Evolutionary conservation across 2,329 filamentous ascomycete species (phyloP), one percentile per base, ranked within the genome.

Genomic region (Hypoxylon sp.): DNA sequence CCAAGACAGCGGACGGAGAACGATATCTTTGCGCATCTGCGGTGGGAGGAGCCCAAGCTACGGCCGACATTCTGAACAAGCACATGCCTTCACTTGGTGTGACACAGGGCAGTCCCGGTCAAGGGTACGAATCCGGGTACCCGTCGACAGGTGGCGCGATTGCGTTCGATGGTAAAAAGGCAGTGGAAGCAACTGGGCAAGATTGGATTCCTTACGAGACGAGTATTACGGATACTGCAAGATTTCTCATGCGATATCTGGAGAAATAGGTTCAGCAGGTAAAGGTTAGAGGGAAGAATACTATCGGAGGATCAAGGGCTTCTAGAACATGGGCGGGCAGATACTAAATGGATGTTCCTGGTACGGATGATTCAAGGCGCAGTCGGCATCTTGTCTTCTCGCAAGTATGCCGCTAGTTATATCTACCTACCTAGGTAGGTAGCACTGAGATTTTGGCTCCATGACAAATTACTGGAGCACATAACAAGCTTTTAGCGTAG

Each of bases 161-260:
- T 3, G 68, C 63, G 11, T 76, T 73, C 22, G 71, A 75, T 50
- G 65, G 65, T 2, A 67, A 56, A 22, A 78, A 78, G 60, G 72
- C 73, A 0, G 64, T 72, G 6, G 58, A 56, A 58, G 65, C 66
- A 10, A 75, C 74, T 1, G 74, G 74, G 0, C 63, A 73, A 65
- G 70, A 71, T 4, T 79, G 73, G 66, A 77, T 75, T 4, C 72
- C 73, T 6, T 75, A 75, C 50, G 72, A 76, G 58, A 65, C 74
- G 56, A 72, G 60, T 26, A 64, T 72, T 22, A 6, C 68, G 3
- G 68, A 72, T 34, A 60, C 69, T 17, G 65, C 70, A 30, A 52
- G 55, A 26, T 68, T 68, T 13, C 8, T 73, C 4, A 32, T 58
- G 37, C 63, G 62, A 20, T 72, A 70, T 48, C 65, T 71, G 17